Base-by-base conservation (phyloP, 805 yeast species). In the Saturnispora sekii region DNA sequence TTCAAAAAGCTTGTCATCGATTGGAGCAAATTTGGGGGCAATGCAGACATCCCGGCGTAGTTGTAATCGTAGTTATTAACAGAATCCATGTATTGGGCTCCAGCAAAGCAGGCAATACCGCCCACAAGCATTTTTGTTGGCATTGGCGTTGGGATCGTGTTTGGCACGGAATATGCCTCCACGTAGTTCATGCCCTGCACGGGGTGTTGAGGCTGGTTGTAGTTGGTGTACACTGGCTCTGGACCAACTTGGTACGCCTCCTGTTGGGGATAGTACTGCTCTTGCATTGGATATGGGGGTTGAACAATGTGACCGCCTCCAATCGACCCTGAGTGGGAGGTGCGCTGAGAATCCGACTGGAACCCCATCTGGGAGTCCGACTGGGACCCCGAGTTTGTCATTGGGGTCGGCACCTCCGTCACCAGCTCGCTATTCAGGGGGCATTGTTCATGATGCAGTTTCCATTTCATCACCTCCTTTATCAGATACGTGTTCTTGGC, bases 401-500 rank as follows among this genome's bases (percentile, higher is more conserved):
- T 34, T 6, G 37, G 17, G 37, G 29, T 39, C 8, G 15, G 21
- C 5, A 21, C 17, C 33, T 15, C n/a, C 17, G 29, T 11, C 28
- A 35, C 31, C 11, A 36, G 39, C 18, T 34, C 36, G 26, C 26
- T 21, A 21, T 21, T 21, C 26, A 21, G 26, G 26, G 26, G 26
- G 26, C 26, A 21, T 4, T 43, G 37, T 16, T 39, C 30, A 14
- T 31, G 40, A 12, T 33, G 34, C n/a, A 18, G 31, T 17, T 30
- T 41, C 16, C 46, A 32, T 6, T 42, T 73, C 34, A 70, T 66
- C 45, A 79, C 67, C 59, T 84, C 87, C 49, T 67, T 59, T 43
- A 59, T 57, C 53, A 84, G 64, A 32, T 64, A 59, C 3, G 61
- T 59, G 53, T 82, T 83, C 49, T 79, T 76, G 44, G 64, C 58